These are phyloP conservation scores for Sugiyamaella qingdaonensis DNA, from an alignment of 805 yeast genomes.

Conservation along the genomic window DNA sequence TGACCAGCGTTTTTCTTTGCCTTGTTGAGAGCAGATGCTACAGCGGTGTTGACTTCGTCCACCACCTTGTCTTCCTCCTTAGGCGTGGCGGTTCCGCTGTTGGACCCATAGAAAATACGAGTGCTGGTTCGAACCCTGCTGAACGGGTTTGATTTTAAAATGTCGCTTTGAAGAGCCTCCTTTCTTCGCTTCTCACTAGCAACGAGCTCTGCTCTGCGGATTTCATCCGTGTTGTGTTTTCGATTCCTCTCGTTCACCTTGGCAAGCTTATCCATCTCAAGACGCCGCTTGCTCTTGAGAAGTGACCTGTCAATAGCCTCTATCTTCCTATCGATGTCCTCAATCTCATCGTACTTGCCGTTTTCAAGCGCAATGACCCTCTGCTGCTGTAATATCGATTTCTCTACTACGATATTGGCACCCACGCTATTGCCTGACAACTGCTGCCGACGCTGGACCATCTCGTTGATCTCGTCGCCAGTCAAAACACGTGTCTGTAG, in stretches of 20 bases:
- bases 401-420: slow-evolving; percentile 70
- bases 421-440: slow-evolving; percentile 56
- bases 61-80: slow-evolving; percentile 46
- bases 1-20: slow-evolving; percentile 18
- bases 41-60: slow-evolving; percentile 22
- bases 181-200: slow-evolving; percentile 53
- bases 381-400: slow-evolving; percentile 67
- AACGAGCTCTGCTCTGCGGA: slow-evolving; percentile 73
- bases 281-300: slow-evolving; percentile 9
- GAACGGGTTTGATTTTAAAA: slow-evolving; percentile 67
- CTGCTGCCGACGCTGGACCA: slow-evolving; percentile 67
- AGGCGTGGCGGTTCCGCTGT: slow-evolving; percentile 38
- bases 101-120: slow-evolving; percentile 61
- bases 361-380: slow-evolving; percentile 64
- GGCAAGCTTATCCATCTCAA: slow-evolving; percentile 46
- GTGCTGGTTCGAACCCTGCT: slow-evolving; percentile 85
- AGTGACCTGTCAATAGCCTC: slow-evolving; percentile 24
- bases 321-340: slow-evolving; percentile 32
- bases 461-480: slow-evolving; percentile 66
- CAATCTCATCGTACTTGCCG: slow-evolving; percentile 31
- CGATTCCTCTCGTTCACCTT: slow-evolving; percentile 83
- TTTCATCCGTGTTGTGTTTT: slow-evolving; percentile 67
- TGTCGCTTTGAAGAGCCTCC: slow-evolving; percentile 29
- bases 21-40: slow-evolving; percentile 8
- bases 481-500: slow-evolving; percentile 67